phyloP scores from a whole-genome alignment of 257 asterid genomes.

The Lithospermum erythrorhizon region DNA sequence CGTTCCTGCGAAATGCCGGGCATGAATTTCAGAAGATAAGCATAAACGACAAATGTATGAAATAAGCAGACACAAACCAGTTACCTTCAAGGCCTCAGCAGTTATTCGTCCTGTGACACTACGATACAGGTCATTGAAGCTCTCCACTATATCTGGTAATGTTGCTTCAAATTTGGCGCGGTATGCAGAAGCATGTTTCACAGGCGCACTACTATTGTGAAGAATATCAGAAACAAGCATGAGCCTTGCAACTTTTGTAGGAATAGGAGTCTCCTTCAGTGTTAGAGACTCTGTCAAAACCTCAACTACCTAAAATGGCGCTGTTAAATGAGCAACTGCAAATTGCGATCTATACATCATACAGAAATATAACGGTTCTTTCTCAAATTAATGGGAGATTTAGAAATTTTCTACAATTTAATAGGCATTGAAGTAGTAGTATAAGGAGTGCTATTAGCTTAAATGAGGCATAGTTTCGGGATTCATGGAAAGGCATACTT shows the following conservation, averaged over 20 bases:
- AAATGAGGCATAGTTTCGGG: neutral
- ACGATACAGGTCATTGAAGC: conserved; percentile 87
- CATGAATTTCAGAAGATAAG: conserved; percentile 6
- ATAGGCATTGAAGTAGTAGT: neutral
- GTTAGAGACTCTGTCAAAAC: conserved; percentile 95
- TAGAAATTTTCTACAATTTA: too few species aligned
- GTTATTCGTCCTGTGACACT: conserved; percentile 91
- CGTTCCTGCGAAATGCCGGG: conserved; percentile 48
- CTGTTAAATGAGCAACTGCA: neutral
- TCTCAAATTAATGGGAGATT: too few species aligned
- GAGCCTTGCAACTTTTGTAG: conserved; percentile 95
- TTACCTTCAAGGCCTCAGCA: conserved; percentile 92
- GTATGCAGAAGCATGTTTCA: conserved; percentile 90
- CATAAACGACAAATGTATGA: neutral
- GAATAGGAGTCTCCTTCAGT: conserved; percentile 92
- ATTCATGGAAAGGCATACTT: neutral
- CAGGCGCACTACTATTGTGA: conserved; percentile 96
- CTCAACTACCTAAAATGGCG: conserved; percentile 63
- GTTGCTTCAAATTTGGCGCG: conserved; percentile 89
- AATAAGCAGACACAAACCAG: neutral
- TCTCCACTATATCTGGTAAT: conserved; percentile 79
- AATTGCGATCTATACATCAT: neutral
- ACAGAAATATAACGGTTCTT: neutral
- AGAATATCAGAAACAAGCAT: conserved; percentile 98
- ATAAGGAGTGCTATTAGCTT: neutral